Evolutionary conservation across 2,329 filamentous ascomycete species (phyloP).

Genomic region (Botryosphaeria agaves): DNA sequence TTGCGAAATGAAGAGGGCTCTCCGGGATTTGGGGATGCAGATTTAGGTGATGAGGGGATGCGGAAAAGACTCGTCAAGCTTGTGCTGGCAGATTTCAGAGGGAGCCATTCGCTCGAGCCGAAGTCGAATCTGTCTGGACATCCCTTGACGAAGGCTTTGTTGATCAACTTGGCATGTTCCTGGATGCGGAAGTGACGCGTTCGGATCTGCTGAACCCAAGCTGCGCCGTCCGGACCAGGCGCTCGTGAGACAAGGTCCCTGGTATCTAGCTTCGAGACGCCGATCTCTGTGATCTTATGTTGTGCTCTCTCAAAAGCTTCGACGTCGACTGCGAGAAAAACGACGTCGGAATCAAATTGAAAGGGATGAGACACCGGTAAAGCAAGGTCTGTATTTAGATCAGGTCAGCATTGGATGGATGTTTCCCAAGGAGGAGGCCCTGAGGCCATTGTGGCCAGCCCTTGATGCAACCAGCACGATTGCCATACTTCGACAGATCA

Average conservation of each 20-base stretch:
- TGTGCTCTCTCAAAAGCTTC: conserved; percentile 11
- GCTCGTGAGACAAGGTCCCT: conserved; percentile 3
- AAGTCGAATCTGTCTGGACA: conserved; percentile 12
- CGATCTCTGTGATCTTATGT: conserved; percentile 12
- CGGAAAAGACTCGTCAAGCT: conserved; percentile 4
- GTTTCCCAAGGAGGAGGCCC: too few relatives aligned
- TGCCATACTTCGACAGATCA: too few relatives aligned
- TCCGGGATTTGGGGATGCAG: not conserved
- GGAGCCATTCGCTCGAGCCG: conserved; percentile 7
- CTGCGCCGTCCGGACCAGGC: not conserved
- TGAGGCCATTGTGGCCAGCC: too few relatives aligned
- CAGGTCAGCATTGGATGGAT: too few relatives aligned
- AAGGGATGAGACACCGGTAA: too few relatives aligned
- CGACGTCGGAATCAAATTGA: conserved; percentile 4
- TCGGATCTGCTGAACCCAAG: conserved; percentile 7
- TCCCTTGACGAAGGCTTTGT: conserved; percentile 9
- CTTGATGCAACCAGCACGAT: too few relatives aligned
- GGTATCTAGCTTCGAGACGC: conserved; percentile 11
- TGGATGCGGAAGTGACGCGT: conserved; percentile 9
- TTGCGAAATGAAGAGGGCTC: conserved; percentile 4
- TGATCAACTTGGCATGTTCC: conserved; percentile 8
- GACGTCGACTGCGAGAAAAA: conserved; percentile 12
- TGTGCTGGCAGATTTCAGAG: conserved; percentile 1
- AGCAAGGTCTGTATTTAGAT: too few relatives aligned
- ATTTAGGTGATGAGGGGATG: not conserved